These are phyloP conservation scores for Penicillium sp. DNA, from an alignment of 2,329 filamentous ascomycete genomes.

Conservation along the genomic window DNA sequence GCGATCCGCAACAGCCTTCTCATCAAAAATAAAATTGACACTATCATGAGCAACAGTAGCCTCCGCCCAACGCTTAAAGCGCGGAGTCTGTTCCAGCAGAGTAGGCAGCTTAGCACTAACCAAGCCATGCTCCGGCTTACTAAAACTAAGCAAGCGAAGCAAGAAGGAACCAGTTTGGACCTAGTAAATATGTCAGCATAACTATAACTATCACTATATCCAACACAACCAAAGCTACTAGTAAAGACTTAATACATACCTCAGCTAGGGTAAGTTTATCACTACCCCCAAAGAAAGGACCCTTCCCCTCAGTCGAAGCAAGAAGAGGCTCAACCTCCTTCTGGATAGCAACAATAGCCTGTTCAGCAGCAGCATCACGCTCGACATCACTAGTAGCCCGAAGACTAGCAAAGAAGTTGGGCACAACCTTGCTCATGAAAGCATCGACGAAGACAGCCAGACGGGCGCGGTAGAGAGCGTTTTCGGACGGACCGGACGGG, in stretches of 20 bases:
- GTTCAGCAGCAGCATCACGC: slow-evolving; percentile 52
- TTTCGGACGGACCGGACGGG: slow-evolving; percentile 58
- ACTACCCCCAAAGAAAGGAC: slow-evolving; percentile 68
- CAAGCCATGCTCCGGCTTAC: slow-evolving; percentile 56
- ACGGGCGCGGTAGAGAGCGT: slow-evolving; percentile 66
- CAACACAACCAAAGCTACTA: too few relatives aligned
- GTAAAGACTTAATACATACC: too few relatives aligned
- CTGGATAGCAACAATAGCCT: slow-evolving; percentile 59
- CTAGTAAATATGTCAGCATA: slow-evolving; percentile 39
- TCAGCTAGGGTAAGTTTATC: slow-evolving; percentile 72
- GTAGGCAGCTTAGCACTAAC: slow-evolving; percentile 54
- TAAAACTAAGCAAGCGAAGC: slow-evolving; percentile 61
- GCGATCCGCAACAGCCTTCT: slow-evolving; percentile 49
- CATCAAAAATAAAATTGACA: slow-evolving; percentile 67
- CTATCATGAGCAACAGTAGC: slow-evolving; percentile 66
- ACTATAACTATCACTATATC: too few relatives aligned
- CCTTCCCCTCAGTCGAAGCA: slow-evolving; percentile 45
- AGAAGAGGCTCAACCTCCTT: slow-evolving; percentile 78
- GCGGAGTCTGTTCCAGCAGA: slow-evolving; percentile 61
- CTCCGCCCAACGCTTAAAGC: slow-evolving; percentile 70
- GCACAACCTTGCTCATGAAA: slow-evolving; percentile 65
- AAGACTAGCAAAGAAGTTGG: slow-evolving; percentile 53
- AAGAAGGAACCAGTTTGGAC: slow-evolving; percentile 70
- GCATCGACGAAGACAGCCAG: slow-evolving; percentile 75
- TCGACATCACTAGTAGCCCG: slow-evolving; percentile 55